These are phyloP conservation scores for Ophiocordyceps sinensis DNA, from an alignment of 2,329 filamentous ascomycete genomes.

Conservation along the genomic window DNA sequence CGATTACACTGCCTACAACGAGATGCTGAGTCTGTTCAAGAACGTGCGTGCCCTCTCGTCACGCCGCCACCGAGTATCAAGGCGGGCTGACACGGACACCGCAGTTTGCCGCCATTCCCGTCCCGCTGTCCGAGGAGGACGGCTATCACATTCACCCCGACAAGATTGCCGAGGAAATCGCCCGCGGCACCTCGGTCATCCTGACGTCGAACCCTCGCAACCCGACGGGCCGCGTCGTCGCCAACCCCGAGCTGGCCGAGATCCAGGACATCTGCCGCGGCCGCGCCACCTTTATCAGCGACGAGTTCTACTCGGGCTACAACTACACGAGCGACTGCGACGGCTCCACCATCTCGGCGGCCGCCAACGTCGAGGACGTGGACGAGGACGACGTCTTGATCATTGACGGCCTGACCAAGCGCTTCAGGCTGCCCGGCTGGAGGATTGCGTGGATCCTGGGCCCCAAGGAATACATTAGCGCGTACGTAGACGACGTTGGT, in stretches of 20 bases:
- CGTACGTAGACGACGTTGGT: conserved; percentile 29
- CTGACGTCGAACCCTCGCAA: conserved; percentile 93
- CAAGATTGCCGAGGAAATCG: conserved; percentile 84
- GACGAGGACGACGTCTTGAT: conserved; percentile 84
- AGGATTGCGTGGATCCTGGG: conserved; percentile 93
- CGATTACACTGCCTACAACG: conserved; percentile 93
- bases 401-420: conserved; percentile 91
- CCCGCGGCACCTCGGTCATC: conserved; percentile 74
- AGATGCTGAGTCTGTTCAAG: conserved; percentile 91
- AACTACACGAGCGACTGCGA: conserved; percentile 92
- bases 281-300: conserved; percentile 80
- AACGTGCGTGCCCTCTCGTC: conserved; percentile 39
- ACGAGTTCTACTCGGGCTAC: conserved; percentile 95
- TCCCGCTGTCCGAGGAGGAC: conserved; percentile 71
- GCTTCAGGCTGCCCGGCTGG: conserved; percentile 92
- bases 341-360: conserved; percentile 75
- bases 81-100: background rate
- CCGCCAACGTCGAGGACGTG: conserved; percentile 81
- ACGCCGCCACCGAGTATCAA: background rate
- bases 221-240: conserved; percentile 78
- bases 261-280: conserved; percentile 91
- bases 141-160: conserved; percentile 88
- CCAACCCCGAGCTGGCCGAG: conserved; percentile 70
- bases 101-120: conserved; percentile 73
- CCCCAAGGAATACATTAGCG: conserved; percentile 90